Evolutionary conservation across 352 stramenopile genomes (phyloP).

Genomic region (Paralagenidium karlingii): DNA sequence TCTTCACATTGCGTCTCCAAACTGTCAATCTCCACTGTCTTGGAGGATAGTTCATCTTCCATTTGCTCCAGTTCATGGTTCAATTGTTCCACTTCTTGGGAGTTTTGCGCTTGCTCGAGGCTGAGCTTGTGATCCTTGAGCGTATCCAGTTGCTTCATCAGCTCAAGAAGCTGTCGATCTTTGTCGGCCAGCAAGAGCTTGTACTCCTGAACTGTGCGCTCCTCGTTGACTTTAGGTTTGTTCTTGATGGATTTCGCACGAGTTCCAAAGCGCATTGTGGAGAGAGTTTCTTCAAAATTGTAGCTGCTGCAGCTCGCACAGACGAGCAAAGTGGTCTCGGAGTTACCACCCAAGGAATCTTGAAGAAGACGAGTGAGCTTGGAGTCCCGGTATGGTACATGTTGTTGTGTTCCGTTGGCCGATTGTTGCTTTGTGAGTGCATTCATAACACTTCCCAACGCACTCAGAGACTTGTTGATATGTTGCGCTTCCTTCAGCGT

Average conservation of each 20-base stretch:
- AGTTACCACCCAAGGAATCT: slow-evolving; percentile 92
- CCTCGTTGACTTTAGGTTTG: slow-evolving; percentile 87
- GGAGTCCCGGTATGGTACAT: slow-evolving; percentile 92
- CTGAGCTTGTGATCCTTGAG: not conserved
- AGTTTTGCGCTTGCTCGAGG: slow-evolving; percentile 1
- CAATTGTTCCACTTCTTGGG: slow-evolving; percentile 18
- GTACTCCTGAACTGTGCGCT: slow-evolving; percentile 71
- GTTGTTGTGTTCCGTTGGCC: slow-evolving; percentile 57
- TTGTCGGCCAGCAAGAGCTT: slow-evolving; percentile 48
- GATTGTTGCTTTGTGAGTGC: too few relatives aligned
- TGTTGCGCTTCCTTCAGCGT: slow-evolving; percentile 92
- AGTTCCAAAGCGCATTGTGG: slow-evolving; percentile 90
- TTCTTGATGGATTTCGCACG: slow-evolving; percentile 93
- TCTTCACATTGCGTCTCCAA: slow-evolving; percentile 43
- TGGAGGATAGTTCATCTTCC: slow-evolving; percentile 46
- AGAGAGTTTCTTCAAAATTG: slow-evolving; percentile 93
- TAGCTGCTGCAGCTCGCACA: slow-evolving; percentile 94
- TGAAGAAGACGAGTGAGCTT: slow-evolving; percentile 92
- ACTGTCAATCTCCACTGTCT: slow-evolving; percentile 27
- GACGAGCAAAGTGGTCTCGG: slow-evolving; percentile 96
- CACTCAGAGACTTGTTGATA: slow-evolving; percentile 89
- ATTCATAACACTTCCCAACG: slow-evolving; percentile 86
- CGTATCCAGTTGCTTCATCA: slow-evolving; percentile 19
- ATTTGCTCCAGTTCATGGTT: slow-evolving; percentile 34
- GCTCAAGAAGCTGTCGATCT: slow-evolving; percentile 29